These are phyloP conservation scores for Penicillium sp. DNA, from an alignment of 2,329 filamentous ascomycete species.

Conservation along the genomic window DNA sequence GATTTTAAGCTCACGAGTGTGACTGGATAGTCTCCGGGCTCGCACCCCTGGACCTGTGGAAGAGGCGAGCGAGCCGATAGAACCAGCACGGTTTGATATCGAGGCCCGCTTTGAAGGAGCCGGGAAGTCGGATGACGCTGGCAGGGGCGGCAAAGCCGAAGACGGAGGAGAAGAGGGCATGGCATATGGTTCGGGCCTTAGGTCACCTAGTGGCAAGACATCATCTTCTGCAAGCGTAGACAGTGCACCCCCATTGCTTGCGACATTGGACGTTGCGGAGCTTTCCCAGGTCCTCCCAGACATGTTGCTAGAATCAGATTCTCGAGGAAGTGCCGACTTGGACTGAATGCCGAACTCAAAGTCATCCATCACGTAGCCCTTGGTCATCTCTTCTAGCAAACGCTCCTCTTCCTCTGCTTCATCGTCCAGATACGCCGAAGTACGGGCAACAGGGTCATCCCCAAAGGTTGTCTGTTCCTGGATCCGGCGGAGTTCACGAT, in stretches of 20 bases:
- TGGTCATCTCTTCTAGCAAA: conserved; percentile 82
- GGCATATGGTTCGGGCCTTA: conserved; percentile 33
- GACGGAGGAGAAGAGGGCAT: conserved; percentile 36
- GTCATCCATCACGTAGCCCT: conserved; percentile 76
- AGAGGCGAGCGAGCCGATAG: conserved; percentile 22
- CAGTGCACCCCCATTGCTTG: conserved; percentile 64
- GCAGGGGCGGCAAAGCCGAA: conserved; percentile 43
- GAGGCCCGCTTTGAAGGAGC: conserved; percentile 17
- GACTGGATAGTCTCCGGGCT: conserved; percentile 74
- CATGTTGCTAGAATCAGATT: conserved; percentile 77
- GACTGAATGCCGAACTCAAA: conserved; percentile 71
- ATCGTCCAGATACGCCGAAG: conserved; percentile 55
- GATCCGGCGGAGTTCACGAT: conserved; percentile 55
- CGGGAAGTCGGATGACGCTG: conserved; percentile 45
- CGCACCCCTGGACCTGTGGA: conserved; percentile 56
- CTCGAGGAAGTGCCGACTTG: conserved; percentile 68
- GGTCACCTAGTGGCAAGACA: conserved; percentile 37
- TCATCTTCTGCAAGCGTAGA: conserved; percentile 70
- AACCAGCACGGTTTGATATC: conserved; percentile 18
- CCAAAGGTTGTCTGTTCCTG: conserved; percentile 29
- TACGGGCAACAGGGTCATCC: conserved; percentile 21
- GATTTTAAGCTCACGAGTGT: conserved; percentile 83
- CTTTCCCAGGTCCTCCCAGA: conserved; percentile 80
- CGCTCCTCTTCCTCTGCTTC: conserved; percentile 72
- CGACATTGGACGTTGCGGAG: conserved; percentile 70